Percentiles rank a stretch among this genome's conserved stretches.
Evolutionary conservation across 345 rosid species (phyloP).

Genomic region (Populus deltoides): DNA sequence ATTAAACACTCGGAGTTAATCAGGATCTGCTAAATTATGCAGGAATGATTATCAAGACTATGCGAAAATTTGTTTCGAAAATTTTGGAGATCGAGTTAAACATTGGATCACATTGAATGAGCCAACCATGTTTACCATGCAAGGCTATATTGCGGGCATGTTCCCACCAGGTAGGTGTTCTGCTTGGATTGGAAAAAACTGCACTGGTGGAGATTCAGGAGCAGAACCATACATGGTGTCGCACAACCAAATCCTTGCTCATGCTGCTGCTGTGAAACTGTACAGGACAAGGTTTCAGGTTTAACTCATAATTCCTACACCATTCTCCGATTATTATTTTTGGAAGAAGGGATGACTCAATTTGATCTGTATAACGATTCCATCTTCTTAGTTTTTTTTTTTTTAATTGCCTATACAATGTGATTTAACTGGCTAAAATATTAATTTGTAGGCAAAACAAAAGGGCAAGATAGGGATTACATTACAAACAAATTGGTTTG

Average conservation of each 20-base stretch:
- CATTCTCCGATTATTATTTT: not conserved
- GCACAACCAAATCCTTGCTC: slow-evolving; percentile 13
- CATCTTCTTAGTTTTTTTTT: no score
- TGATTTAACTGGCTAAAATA: not conserved
- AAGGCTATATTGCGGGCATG: not conserved
- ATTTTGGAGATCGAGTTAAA: slow-evolving; percentile 26
- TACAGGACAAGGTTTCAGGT: not conserved
- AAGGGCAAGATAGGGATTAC: not conserved
- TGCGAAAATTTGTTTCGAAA: slow-evolving; percentile 8
- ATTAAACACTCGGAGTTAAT: no score
- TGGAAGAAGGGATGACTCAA: no score
- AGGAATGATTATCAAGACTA: slow-evolving; percentile 14
- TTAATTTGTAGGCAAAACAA: not conserved
- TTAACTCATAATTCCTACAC: not conserved
- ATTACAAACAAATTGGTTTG: not conserved
- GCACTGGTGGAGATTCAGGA: slow-evolving; percentile 11
- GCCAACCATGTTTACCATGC: not conserved
- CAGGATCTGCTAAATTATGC: not conserved
- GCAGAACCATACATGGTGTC: slow-evolving; percentile 18
- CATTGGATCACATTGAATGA: slow-evolving; percentile 19
- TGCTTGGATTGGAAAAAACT: not conserved
- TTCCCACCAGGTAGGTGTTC: slow-evolving; percentile 22
- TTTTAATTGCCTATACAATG: no score
- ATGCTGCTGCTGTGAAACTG: slow-evolving; percentile 2
- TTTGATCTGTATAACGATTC: no score